These are phyloP conservation scores for Leptoxyphium fumago DNA, from an alignment of 2,329 filamentous ascomycete species.

Conservation along the genomic window DNA sequence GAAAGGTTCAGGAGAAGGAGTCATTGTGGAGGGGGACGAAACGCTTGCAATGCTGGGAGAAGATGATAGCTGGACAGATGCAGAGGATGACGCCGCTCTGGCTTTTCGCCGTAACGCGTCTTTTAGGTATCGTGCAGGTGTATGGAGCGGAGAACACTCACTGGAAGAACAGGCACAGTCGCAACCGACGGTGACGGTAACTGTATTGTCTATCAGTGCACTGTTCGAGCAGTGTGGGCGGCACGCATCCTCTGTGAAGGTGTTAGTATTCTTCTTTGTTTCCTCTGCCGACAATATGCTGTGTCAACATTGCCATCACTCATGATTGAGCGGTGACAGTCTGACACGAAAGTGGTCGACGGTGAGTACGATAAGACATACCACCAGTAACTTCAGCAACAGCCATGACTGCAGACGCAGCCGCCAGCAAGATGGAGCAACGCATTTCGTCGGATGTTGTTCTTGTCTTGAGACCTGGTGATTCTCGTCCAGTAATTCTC, in stretches of 20 bases:
- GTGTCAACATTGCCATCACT: neutral
- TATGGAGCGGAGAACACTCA: neutral
- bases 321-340: neutral
- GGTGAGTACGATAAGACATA: neutral
- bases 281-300: neutral
- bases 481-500: neutral
- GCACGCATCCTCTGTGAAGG: neutral
- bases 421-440: neutral
- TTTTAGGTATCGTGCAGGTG: neutral
- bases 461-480: neutral
- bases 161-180: neutral
- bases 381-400: neutral
- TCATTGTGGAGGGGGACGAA: too few relatives aligned
- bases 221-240: neutral
- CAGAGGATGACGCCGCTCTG: neutral
- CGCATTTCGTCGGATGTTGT: neutral
- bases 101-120: neutral
- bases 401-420: neutral
- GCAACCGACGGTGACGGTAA: neutral
- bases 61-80: neutral
- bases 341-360: too few relatives aligned
- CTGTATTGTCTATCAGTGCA: neutral
- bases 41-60: neutral
- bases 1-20: too few relatives aligned
- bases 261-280: neutral